Conservation (phyloP, 2,329 filamentous ascomycete genomes). For the Bipolaris cookei region DNA sequence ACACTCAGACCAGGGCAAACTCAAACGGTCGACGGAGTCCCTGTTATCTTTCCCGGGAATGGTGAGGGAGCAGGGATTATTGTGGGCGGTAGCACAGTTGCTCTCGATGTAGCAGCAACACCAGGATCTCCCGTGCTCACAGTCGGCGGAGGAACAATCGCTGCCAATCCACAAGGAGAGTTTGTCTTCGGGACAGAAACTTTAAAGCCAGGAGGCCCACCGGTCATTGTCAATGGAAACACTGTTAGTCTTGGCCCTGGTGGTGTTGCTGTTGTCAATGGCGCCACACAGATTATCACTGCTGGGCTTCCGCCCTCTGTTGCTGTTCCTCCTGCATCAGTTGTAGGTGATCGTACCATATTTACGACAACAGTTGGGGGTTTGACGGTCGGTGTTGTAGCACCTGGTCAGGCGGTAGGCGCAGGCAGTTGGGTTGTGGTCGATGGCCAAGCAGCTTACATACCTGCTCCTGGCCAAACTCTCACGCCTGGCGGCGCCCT, state of each 20-base stretch:
- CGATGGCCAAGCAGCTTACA: conserved; percentile 34
- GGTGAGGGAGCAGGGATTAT: conserved; percentile 34
- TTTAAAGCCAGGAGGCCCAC: conserved; percentile 36
- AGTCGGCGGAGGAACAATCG: conserved; percentile 34
- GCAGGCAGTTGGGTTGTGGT: conserved; percentile 34
- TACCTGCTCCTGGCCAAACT: conserved; percentile 32
- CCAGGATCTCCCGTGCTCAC: conserved; percentile 32
- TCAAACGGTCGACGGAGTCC: conserved; percentile 41
- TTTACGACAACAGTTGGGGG: conserved; percentile 35
- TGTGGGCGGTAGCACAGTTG: conserved; percentile 38
- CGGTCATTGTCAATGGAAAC: conserved; percentile 47
- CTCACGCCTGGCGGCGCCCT: conserved; percentile 38
- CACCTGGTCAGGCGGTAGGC: conserved; percentile 22
- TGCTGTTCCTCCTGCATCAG: conserved; percentile 28
- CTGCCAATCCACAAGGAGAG: conserved; percentile 41
- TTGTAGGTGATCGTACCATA: conserved; percentile 27
- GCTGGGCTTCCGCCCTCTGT: conserved; percentile 23
- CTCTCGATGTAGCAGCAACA: conserved; percentile 27
- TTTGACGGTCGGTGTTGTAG: conserved; percentile 30
- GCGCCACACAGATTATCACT: conserved; percentile 36
- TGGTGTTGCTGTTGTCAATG: conserved; percentile 48
- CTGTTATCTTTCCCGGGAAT: conserved; percentile 33
- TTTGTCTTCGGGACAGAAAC: conserved; percentile 44
- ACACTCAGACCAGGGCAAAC: conserved; percentile 42
- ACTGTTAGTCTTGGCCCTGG: conserved; percentile 45